Conservation (phyloP, 352 stramenopile genomes). For the Globisporangium nodosum region DNA sequence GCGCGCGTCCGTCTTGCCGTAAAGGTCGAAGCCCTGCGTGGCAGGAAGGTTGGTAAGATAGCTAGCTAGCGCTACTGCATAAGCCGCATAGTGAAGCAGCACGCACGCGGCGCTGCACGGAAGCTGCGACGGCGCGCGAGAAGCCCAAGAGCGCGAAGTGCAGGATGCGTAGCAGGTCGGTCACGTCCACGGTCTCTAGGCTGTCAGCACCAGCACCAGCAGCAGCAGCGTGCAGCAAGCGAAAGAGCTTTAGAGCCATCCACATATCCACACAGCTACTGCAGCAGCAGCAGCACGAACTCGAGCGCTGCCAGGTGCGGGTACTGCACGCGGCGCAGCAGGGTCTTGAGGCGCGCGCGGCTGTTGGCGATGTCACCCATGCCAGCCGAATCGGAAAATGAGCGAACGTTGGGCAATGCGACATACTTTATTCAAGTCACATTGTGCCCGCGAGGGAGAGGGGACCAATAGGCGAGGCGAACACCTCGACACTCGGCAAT, state of each 20-base stretch:
- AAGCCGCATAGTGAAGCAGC: neutral
- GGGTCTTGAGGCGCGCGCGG: constrained; percentile 46
- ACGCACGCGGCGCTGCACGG: constrained; percentile 34
- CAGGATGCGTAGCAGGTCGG: constrained; percentile 58
- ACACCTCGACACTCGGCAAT: no score
- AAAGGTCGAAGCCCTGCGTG: constrained; percentile 69
- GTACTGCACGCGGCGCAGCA: constrained; percentile 48
- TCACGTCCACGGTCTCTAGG: constrained; percentile 28
- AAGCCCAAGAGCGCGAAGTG: constrained; percentile 73
- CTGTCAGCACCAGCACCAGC: constrained; percentile 2
- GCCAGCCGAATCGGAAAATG: neutral
- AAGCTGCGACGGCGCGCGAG: constrained; percentile 56
- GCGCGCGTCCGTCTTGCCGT: constrained; percentile 68
- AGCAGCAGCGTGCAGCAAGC: neutral
- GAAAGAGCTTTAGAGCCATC: neutral
- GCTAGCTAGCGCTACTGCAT: no score
- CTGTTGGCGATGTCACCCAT: constrained; percentile 42
- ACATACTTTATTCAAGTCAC: neutral
- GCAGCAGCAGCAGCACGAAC: constrained; percentile 11
- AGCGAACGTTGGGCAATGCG: neutral
- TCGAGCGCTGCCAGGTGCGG: constrained; percentile 28
- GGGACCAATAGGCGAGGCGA: no score
- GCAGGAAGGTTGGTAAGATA: no score
- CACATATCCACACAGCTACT: neutral
- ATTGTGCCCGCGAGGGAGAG: neutral